Percentiles rank a stretch among this genome's conserved stretches.
phyloP scores from a whole-genome alignment of 192 early-diverging fungal genomes.

The Gaertneriomyces semiglobifer region DNA sequence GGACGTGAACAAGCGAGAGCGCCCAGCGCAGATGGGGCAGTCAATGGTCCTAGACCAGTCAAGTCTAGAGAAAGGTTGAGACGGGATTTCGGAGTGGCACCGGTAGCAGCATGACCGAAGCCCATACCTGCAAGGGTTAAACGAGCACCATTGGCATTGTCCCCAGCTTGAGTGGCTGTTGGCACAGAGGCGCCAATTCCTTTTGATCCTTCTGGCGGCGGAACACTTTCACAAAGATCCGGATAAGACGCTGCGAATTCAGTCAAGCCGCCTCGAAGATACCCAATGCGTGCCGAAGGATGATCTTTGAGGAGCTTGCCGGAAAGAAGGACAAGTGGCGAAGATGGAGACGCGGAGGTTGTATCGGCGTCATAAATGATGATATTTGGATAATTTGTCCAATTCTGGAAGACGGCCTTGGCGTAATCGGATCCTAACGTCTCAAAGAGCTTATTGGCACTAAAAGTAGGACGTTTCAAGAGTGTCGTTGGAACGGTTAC shows the following conservation, averaged over 20 bases:
- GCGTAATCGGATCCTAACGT: conserved; percentile 34
- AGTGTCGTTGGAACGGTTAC: conserved; percentile 72
- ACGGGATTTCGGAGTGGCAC: conserved; percentile 2
- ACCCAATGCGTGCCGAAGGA: conserved; percentile 21
- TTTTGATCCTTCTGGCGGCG: conserved; percentile 25
- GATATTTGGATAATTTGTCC: conserved; percentile 46
- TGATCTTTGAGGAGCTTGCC: conserved; percentile 1
- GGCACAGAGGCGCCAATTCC: conserved; percentile 4
- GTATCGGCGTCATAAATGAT: conserved; percentile 65
- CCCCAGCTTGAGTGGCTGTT: too few relatives aligned
- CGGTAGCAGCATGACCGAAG: not conserved
- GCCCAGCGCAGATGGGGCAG: conserved; percentile 27
- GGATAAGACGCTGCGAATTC: conserved; percentile 15
- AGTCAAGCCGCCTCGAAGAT: conserved; percentile 26
- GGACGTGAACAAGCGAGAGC: conserved; percentile 17
- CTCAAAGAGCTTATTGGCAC: conserved; percentile 49
- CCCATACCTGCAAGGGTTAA: conserved; percentile 4
- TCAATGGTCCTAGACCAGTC: conserved; percentile 17
- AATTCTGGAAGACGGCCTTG: conserved; percentile 45
- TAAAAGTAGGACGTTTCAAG: conserved; percentile 62
- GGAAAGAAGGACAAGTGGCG: conserved; percentile 16
- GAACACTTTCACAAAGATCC: conserved; percentile 24
- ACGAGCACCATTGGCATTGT: too few relatives aligned
- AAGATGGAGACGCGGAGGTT: not conserved
- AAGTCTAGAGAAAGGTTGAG: not conserved